Evolutionary conservation across 2,329 filamentous ascomycete genomes (phyloP).

Genomic region (Colletotrichum acutatum): DNA sequence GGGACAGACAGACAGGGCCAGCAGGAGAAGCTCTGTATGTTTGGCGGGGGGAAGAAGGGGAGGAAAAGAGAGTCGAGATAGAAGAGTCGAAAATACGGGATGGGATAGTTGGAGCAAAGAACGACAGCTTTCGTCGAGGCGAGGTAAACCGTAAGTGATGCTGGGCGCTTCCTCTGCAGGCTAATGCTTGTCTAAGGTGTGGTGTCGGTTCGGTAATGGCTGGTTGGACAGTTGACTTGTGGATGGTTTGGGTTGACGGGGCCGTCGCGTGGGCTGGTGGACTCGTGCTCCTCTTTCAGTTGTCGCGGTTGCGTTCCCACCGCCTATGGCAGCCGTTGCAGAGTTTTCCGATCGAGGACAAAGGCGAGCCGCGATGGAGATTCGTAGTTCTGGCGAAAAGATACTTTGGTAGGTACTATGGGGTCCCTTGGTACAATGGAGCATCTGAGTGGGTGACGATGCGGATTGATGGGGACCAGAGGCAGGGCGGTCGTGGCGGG

Average conservation of each 20-base stretch:
- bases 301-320: neutral
- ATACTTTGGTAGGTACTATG: neutral
- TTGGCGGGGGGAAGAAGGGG: neutral
- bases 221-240: neutral
- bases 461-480: constrained; percentile 13
- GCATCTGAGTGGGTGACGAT: constrained; percentile 16
- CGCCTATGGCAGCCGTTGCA: constrained; percentile 22
- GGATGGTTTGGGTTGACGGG: neutral
- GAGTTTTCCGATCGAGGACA: constrained; percentile 31
- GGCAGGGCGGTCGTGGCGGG: constrained; percentile 25
- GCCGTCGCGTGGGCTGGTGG: neutral
- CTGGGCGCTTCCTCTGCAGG: constrained; percentile 6
- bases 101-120: constrained; percentile 11
- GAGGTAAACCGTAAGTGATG: constrained; percentile 15
- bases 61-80: neutral
- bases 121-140: neutral
- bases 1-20: neutral
- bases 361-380: constrained; percentile 7
- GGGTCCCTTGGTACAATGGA: neutral
- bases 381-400: neutral
- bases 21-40: neutral
- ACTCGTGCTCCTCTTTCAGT: neutral
- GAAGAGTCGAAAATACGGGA: constrained; percentile 16
- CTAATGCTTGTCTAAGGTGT: constrained; percentile 6
- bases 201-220: neutral